Evolutionary conservation across 2,329 filamentous ascomycete species (phyloP).

Genomic region (Aspergillus sp.): DNA sequence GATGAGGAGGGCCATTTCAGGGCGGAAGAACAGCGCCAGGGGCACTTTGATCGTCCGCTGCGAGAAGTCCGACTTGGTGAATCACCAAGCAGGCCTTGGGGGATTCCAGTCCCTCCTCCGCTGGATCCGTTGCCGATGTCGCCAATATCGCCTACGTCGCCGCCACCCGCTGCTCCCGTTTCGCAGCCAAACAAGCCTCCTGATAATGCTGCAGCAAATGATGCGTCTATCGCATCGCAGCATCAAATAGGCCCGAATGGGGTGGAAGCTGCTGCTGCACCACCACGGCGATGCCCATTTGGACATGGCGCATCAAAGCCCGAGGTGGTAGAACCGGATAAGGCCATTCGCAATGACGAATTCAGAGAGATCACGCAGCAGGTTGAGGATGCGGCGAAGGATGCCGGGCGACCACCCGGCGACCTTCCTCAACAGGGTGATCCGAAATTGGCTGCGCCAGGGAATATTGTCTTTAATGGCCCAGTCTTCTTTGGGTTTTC

Average conservation of each 20-base stretch:
- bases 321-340: constrained; percentile 7
- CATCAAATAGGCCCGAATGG: constrained; percentile 4
- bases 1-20: constrained; percentile 37
- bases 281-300: constrained; percentile 29
- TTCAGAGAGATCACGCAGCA: constrained; percentile 2
- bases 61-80: constrained; percentile 90
- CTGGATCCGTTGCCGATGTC: constrained; percentile 28
- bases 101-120: constrained; percentile 67
- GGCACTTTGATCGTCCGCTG: constrained; percentile 73
- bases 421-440: constrained; percentile 8
- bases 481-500: constrained; percentile 91
- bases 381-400: constrained; percentile 1
- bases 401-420: constrained; percentile 3
- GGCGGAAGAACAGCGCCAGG: constrained; percentile 49
- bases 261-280: constrained; percentile 10
- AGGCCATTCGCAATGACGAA: constrained; percentile 9
- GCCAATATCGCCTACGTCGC: constrained; percentile 18
- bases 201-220: constrained; percentile 5
- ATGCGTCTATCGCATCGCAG: constrained; percentile 7
- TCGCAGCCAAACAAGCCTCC: constrained; percentile 9
- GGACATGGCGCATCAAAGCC: constrained; percentile 17
- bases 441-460: constrained; percentile 21
- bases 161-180: constrained; percentile 13
- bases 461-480: constrained; percentile 81
- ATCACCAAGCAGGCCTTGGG: constrained; percentile 87